A percentile compares a stretch with the other conserved stretches of the same genome.
Conservation (phyloP, 257 asterid species). For the Solanum chiquidenum region DNA sequence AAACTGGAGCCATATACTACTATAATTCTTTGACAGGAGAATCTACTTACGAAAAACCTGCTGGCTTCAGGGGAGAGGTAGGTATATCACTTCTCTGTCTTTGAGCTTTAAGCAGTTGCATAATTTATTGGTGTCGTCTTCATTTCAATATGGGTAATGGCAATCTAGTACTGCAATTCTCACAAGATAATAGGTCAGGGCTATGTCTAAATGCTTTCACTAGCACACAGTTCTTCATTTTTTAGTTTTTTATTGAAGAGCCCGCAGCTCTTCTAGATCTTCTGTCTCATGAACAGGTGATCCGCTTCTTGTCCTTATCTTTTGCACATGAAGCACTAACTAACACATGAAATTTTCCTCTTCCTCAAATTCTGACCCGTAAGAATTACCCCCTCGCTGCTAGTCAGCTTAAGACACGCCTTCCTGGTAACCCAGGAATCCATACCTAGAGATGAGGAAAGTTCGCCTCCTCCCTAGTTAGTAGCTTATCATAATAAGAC, state of each 20-base stretch:
- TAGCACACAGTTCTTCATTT: background rate
- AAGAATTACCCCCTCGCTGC: background rate
- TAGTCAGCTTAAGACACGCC: background rate
- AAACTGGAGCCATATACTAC: conserved; percentile 72
- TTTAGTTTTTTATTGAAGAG: background rate
- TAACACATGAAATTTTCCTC: background rate
- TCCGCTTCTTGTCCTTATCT: background rate
- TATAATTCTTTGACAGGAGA: conserved; percentile 80
- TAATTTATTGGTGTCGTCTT: background rate
- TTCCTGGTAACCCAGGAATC: background rate
- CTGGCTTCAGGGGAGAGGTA: conserved; percentile 84
- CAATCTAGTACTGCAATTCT: background rate
- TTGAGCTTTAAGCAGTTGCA: background rate
- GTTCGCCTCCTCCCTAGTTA: background rate
- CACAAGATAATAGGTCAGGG: background rate
- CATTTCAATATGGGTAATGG: background rate
- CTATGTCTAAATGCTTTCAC: background rate
- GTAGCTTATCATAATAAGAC: background rate
- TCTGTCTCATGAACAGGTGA: background rate
- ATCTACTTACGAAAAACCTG: conserved; percentile 91
- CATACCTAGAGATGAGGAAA: background rate
- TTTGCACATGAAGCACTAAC: background rate
- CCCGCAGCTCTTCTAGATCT: background rate
- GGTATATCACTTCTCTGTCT: conserved; percentile 5
- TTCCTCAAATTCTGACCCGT: background rate